Evolutionary conservation across 2,329 filamentous ascomycete species (phyloP), one percentile per base, ranked within the genome.

Genomic region (Macrophomina phaseolina): DNA sequence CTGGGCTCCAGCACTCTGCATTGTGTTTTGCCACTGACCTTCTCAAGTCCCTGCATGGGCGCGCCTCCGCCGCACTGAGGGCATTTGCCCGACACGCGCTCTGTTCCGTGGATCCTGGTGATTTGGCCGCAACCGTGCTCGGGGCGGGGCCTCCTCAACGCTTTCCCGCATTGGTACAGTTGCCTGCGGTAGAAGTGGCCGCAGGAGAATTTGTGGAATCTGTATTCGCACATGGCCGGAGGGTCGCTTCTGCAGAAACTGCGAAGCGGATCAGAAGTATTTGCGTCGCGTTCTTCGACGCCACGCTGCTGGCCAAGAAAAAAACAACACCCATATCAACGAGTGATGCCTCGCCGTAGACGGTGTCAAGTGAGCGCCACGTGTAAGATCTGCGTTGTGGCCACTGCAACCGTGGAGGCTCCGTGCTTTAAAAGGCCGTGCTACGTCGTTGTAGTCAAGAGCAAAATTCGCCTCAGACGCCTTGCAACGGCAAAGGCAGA

Each of bases 161-260:
- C 40, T 23, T n/a, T 18, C 28, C 18, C 11, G 28, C 56, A 61
- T 9, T 8, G 30, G 3, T 16, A 5, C 16, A 6, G 14, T 12
- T n/a, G 7, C 40, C 16, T 46, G 40, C 56, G 56, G 9, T 46
- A 48, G 18, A 46, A 4, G 56, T 61, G 56, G 5, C 56, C 56
- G 28, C 56, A 61, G 14, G 12, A 11, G 12, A 61, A 61, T 9
- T 18, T 46, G 40, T 61, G 46, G 40, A 61, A 46, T 9, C 9
- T 18, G n/a, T 61, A 61, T 46, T 61, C 40, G 40, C 56, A 61
- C 56, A 61, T 61, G 36, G 36, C 6, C 11, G 36, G 11, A 12
- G 36, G 11, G 11, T 38, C 11, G 36, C 36, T 38, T 38, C 11
- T 12, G 11, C 36, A 38, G 36, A 38, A 38, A 38, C 6, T 38